A percentile compares a stretch with the other conserved stretches of the same genome.
phyloP scores from a whole-genome alignment of 176 grass and related monocot species.

The Carex pumila region DNA sequence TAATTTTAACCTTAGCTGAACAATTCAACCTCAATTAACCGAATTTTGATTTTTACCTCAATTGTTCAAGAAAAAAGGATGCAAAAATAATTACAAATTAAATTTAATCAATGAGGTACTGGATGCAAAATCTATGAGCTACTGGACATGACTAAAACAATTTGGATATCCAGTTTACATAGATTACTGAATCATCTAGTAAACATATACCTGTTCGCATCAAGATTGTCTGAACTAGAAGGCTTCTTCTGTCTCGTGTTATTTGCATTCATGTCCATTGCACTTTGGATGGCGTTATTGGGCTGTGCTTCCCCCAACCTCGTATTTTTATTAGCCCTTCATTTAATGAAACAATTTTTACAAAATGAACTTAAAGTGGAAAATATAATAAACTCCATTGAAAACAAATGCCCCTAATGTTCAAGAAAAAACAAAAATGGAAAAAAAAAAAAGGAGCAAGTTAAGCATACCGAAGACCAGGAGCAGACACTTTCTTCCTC shows the following conservation, averaged over 20 bases:
- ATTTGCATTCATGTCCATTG: conserved; percentile 25
- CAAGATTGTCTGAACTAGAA: conserved; percentile 34
- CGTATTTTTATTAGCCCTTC: conserved; percentile 59
- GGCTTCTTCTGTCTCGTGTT: conserved; percentile 43
- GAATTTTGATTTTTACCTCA: not conserved
- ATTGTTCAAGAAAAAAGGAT: not conserved
- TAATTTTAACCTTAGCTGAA: not conserved
- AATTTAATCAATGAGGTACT: not conserved
- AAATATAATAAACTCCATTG: conserved; percentile 3
- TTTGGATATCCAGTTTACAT: not conserved
- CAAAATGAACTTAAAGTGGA: not conserved
- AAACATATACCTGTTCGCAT: conserved; percentile 57
- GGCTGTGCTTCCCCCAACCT: conserved; percentile 22
- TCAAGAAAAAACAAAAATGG: conserved; percentile 20
- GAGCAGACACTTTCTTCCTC: conserved; percentile 33
- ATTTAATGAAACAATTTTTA: not conserved
- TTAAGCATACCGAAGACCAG: conserved; percentile 14
- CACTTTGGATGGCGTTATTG: conserved; percentile 20
- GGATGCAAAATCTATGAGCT: not conserved
- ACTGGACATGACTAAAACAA: not conserved
- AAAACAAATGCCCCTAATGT: conserved; percentile 29
- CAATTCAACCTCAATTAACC: not conserved
- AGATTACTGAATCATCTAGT: not conserved
- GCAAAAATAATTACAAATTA: not conserved
- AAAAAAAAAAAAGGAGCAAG: not conserved